Conservation (phyloP, 306 rosid species). For the Castanospermum australe region DNA sequence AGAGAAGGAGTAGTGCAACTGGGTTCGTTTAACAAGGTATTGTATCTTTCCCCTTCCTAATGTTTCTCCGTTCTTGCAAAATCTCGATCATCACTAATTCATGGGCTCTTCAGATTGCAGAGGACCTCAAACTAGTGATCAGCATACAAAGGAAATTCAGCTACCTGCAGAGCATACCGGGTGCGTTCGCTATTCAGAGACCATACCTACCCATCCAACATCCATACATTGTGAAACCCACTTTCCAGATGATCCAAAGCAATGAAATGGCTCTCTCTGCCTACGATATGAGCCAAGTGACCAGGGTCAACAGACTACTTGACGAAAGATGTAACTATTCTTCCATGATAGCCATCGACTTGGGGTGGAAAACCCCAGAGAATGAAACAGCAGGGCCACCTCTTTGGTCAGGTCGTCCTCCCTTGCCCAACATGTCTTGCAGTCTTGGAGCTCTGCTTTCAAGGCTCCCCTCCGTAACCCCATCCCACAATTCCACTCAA, state of each 20-base stretch:
- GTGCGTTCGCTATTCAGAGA: slow-evolving; percentile 74
- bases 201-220: slow-evolving; percentile 63
- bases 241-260: slow-evolving; percentile 41
- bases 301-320: slow-evolving; percentile 46
- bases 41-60: not conserved
- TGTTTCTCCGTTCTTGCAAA: not conserved
- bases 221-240: slow-evolving; percentile 60
- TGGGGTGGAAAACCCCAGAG: slow-evolving; percentile 61
- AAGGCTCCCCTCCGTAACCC: slow-evolving; percentile 39
- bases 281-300: slow-evolving; percentile 33
- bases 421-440: slow-evolving; percentile 56
- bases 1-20: slow-evolving; percentile 89
- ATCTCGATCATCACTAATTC: not conserved
- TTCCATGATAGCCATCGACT: slow-evolving; percentile 42
- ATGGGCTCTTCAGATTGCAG: slow-evolving; percentile 41
- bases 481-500: slow-evolving; percentile 25
- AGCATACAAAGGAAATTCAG: slow-evolving; percentile 72
- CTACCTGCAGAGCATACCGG: slow-evolving; percentile 83
- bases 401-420: slow-evolving; percentile 47
- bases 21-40: slow-evolving; percentile 74
- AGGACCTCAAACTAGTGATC: slow-evolving; percentile 64
- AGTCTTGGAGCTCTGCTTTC: slow-evolving; percentile 52
- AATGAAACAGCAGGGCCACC: slow-evolving; percentile 42
- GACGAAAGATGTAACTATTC: slow-evolving; percentile 40
- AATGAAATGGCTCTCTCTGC: slow-evolving; percentile 39